A percentile compares a stretch with the other conserved stretches of the same genome.
Evolutionary conservation across 306 rosid genomes (phyloP).

Genomic region (Quercus parvula): DNA sequence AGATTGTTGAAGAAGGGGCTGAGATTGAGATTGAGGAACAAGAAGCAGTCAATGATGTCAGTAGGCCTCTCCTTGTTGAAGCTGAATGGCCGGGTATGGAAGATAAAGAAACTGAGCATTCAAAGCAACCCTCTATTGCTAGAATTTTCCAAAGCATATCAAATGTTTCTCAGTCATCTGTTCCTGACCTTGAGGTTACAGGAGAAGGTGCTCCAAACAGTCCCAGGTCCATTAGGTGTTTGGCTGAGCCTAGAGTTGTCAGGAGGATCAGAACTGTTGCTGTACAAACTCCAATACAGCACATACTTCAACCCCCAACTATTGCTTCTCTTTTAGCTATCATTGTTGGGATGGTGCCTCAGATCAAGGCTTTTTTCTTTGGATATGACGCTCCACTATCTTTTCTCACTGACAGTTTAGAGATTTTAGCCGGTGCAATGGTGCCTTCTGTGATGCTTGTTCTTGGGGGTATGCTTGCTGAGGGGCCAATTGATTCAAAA

Average conservation of each 20-base stretch:
- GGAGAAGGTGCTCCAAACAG: conserved; percentile 41
- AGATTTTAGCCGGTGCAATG: conserved; percentile 69
- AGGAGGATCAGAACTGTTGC: conserved; percentile 76
- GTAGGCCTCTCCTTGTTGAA: conserved; percentile 84
- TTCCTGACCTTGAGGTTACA: conserved; percentile 44
- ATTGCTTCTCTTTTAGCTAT: conserved; percentile 85
- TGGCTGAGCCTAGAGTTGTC: conserved; percentile 82
- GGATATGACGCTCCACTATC: conserved; percentile 62
- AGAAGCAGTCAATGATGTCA: conserved; percentile 30
- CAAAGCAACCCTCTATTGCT: conserved; percentile 75
- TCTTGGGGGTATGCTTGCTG: conserved; percentile 92
- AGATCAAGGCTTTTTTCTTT: conserved; percentile 62
- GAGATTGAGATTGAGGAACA: conserved; percentile 49
- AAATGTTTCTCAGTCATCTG: conserved; percentile 34
- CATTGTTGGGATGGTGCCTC: conserved; percentile 69
- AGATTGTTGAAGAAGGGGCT: conserved; percentile 42
- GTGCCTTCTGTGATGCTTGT: conserved; percentile 92
- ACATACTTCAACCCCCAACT: conserved; percentile 87
- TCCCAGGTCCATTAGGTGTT: conserved; percentile 67
- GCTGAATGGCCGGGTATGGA: conserved; percentile 99
- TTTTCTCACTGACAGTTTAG: conserved; percentile 67
- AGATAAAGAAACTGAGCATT: conserved; percentile 83
- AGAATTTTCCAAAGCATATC: conserved; percentile 57
- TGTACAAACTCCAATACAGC: conserved; percentile 75
- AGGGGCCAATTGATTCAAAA: conserved; percentile 74